Evolutionary conservation across 371 early-diverging fungal species (phyloP), one percentile per base, ranked within the genome.

Genomic region (Thermomucor indicae-seudaticae): DNA sequence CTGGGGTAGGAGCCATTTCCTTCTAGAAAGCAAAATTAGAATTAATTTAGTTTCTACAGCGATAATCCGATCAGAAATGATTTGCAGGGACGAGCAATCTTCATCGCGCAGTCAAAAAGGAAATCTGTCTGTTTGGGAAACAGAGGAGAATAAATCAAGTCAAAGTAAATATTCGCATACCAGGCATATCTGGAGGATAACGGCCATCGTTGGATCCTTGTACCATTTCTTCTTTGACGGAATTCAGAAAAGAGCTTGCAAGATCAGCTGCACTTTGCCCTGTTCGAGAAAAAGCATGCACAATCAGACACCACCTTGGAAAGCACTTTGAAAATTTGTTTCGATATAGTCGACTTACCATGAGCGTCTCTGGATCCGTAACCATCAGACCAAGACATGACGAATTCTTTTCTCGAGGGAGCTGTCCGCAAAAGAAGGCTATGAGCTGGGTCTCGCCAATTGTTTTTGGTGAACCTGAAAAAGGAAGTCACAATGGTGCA

Each of bases 201-300:
- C 52, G 56, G 11, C 32, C 45, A 8, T 62, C 65, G 31, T 35
- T 41, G 1, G 60, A 42, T 25, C 53, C 57, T 39, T 60, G 61
- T 40, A 32, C 41, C 19, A 73, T 45, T 37, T 73, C 67, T 45
- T 71, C 69, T 6, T 67, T 67, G n/a, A 75, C 58, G 38, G 75
- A 75, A 56, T 57, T 64, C 28, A 75, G 47, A 51, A 75, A 75
- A 7, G 72, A 70, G 43, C 53, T 72, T 22, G 76, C 72, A 32
- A 67, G 58, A 50, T 72, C 70, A 23, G 71, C 67, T 45, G 66
- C 69, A 40, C 54, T 57, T 44, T 54, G 53, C 16, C 48, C 31
- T 22, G 43, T 24, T 14, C 4, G 6, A 10, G 29, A 5, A 31
- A 16, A 6, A 14, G 23, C 24, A n/a, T 22, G 16, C 12, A 22